Evolutionary conservation across 2,329 filamentous ascomycete genomes (phyloP).

Genomic region (Pseudogymnoascus pannorum): DNA sequence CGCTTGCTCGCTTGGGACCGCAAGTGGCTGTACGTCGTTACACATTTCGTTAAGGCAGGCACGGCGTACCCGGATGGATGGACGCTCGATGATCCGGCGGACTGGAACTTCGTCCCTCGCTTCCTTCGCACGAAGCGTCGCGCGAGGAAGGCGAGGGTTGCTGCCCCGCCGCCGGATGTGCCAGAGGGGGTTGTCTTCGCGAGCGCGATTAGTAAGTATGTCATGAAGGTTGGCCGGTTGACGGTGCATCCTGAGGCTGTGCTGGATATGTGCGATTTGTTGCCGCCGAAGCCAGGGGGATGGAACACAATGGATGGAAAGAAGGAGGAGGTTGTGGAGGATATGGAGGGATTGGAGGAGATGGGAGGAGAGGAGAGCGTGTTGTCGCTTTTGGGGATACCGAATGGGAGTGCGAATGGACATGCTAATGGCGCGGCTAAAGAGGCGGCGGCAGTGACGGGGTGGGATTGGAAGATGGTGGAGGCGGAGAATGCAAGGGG

Average conservation of each 20-base stretch:
- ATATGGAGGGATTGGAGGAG: slow-evolving; percentile 14
- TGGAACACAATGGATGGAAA: slow-evolving; percentile 38
- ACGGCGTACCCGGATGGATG: slow-evolving; percentile 47
- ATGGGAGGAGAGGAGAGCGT: background rate
- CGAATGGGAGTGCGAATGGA: slow-evolving; percentile 18
- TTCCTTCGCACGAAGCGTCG: slow-evolving; percentile 30
- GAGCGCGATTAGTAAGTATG: slow-evolving; percentile 70
- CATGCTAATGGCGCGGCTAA: slow-evolving; percentile 8
- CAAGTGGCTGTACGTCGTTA: slow-evolving; percentile 74
- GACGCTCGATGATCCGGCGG: slow-evolving; percentile 18
- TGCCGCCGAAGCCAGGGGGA: slow-evolving; percentile 66
- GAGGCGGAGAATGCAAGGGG: slow-evolving; percentile 50
- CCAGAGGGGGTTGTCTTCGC: slow-evolving; percentile 62
- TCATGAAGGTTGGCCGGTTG: slow-evolving; percentile 72
- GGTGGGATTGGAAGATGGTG: slow-evolving; percentile 52
- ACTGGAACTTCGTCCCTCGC: background rate
- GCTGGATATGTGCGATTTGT: slow-evolving; percentile 61
- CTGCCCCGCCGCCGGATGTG: slow-evolving; percentile 29
- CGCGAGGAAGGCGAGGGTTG: slow-evolving; percentile 29
- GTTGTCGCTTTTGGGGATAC: slow-evolving; percentile 3
- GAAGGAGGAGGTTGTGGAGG: slow-evolving; percentile 23
- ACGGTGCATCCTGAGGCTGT: slow-evolving; percentile 78
- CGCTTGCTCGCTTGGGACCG: slow-evolving; percentile 67
- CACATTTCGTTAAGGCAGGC: slow-evolving; percentile 62
- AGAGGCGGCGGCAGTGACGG: background rate